Conservation (phyloP, 2,329 filamentous ascomycete species). For the Amauroascus verrucosus region DNA sequence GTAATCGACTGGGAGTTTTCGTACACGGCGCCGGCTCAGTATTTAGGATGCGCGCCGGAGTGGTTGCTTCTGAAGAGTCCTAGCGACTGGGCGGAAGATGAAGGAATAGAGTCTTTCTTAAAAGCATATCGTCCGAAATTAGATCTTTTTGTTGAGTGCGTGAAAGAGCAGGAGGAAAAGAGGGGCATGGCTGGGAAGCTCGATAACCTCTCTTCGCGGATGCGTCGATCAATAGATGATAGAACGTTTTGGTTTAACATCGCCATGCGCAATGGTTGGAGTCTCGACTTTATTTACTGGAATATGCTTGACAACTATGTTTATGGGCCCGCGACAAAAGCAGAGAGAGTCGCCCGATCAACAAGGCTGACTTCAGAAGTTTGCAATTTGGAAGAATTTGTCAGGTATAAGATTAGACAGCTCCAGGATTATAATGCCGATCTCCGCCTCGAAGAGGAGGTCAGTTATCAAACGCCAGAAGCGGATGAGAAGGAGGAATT, state of each 20-base stretch:
- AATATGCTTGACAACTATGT: background rate
- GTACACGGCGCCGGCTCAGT: slow-evolving; percentile 20
- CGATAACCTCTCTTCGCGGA: background rate
- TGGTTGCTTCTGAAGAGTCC: slow-evolving; percentile 20
- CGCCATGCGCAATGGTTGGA: background rate
- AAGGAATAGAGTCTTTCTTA: background rate
- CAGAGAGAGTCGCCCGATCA: background rate
- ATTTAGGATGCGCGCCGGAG: slow-evolving; percentile 18
- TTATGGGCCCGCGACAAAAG: background rate
- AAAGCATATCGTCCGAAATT: slow-evolving; percentile 1
- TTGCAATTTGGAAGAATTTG: background rate
- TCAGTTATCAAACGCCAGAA: background rate
- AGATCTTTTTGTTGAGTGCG: background rate
- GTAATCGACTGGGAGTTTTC: slow-evolving; percentile 25
- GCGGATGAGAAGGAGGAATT: background rate
- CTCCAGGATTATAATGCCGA: background rate
- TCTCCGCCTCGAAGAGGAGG: background rate
- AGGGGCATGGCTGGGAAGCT: too few species aligned
- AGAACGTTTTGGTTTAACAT: slow-evolving; percentile 7
- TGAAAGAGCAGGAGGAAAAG: background rate
- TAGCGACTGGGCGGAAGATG: slow-evolving; percentile 14
- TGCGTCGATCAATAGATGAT: slow-evolving; percentile 2
- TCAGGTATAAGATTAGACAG: background rate
- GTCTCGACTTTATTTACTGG: slow-evolving; percentile 3
- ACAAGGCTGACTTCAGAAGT: background rate